Evolutionary conservation across 768 basidiomycete species (phyloP).

Genomic region (Agrocybe praecox): DNA sequence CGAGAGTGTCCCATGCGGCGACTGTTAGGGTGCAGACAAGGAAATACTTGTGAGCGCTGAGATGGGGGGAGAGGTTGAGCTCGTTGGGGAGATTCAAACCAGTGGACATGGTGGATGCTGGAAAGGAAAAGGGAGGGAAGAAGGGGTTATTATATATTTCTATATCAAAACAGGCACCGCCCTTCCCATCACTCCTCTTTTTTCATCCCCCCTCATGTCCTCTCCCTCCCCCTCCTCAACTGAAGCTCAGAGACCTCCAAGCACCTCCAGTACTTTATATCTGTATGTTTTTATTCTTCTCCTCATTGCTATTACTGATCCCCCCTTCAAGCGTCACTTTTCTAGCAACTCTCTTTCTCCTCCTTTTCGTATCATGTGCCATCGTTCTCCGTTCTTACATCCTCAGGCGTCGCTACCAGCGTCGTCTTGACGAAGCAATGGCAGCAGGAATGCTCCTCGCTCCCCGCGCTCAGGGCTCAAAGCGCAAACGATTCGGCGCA

Average conservation of each 20-base stretch:
- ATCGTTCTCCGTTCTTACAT: conserved; percentile 68
- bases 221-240: conserved; percentile 16
- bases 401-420: conserved; percentile 58
- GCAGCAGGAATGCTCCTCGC: conserved; percentile 50
- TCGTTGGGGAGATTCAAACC: conserved; percentile 60
- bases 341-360: conserved; percentile 69
- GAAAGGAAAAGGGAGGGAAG: conserved; percentile 2
- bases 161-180: conserved; percentile 4
- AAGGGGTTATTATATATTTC: conserved; percentile 5
- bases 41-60: conserved; percentile 88
- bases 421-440: conserved; percentile 53
- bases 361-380: conserved; percentile 63
- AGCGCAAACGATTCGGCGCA: conserved; percentile 43
- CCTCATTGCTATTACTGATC: not conserved
- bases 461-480: conserved; percentile 38
- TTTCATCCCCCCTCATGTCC: conserved; percentile 23
- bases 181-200: conserved; percentile 11
- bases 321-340: conserved; percentile 59
- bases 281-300: conserved; percentile 31
- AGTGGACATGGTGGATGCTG: conserved; percentile 29
- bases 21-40: conserved; percentile 89
- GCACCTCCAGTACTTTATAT: conserved; percentile 42
- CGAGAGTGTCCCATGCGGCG: conserved; percentile 88
- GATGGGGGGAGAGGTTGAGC: conserved; percentile 74
- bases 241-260: conserved; percentile 2